A percentile compares a stretch with the other conserved stretches of the same genome.
phyloP scores from a whole-genome alignment of 495 filamentous ascomycete genomes.

The Astrothelium subdiscretum region DNA sequence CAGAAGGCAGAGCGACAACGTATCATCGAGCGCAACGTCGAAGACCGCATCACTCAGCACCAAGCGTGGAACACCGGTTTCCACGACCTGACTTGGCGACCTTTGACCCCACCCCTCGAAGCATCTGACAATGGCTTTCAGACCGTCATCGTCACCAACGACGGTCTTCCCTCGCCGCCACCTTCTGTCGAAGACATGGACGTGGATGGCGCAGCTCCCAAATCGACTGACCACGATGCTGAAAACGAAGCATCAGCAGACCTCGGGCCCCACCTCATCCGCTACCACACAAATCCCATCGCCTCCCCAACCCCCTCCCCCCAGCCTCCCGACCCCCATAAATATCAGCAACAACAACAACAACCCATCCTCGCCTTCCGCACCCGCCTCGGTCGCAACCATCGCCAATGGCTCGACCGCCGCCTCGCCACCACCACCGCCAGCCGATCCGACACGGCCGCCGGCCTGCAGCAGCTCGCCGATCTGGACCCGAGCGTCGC shows the following conservation, averaged over 20 bases:
- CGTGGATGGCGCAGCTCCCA: conserved; percentile 4
- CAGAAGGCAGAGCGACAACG: conserved; percentile 73
- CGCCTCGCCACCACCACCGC: neutral
- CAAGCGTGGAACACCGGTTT: conserved; percentile 76
- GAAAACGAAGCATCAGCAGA: neutral
- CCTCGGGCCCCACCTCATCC: neutral
- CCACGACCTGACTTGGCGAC: conserved; percentile 71
- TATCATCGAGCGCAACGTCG: conserved; percentile 62
- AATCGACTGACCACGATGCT: neutral
- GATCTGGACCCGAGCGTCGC: conserved; percentile 7
- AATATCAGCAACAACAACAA: no score
- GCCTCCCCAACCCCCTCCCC: neutral
- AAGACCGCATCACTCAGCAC: conserved; percentile 69
- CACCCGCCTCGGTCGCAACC: neutral
- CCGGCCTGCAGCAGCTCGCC: neutral
- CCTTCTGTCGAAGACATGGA: conserved; percentile 14
- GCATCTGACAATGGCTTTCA: conserved; percentile 43
- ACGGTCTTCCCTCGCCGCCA: conserved; percentile 12
- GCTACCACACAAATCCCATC: neutral
- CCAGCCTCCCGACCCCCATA: neutral
- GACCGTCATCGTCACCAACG: conserved; percentile 45
- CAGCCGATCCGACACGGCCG: neutral
- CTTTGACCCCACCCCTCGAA: conserved; percentile 60
- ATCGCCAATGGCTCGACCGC: neutral
- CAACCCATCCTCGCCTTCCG: neutral